Conservation (phyloP, 2,329 filamentous ascomycete genomes). For the Colletotrichum caudatum region DNA sequence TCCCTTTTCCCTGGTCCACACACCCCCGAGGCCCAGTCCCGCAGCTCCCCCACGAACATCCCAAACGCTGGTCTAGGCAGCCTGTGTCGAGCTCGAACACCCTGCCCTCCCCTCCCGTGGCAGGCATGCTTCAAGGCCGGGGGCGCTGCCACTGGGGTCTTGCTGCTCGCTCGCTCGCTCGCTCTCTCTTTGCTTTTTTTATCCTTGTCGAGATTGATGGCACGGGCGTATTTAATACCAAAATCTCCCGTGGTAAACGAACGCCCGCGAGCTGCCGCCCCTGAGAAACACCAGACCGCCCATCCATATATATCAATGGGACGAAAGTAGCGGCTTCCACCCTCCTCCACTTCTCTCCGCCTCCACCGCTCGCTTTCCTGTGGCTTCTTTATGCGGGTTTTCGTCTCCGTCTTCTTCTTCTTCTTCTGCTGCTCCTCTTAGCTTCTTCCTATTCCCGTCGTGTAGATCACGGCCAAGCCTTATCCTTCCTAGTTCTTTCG, state of each 20-base stretch:
- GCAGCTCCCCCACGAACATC: constrained; percentile 32
- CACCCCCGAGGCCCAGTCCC: constrained; percentile 1
- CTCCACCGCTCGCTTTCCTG: background rate
- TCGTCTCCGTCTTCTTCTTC: background rate
- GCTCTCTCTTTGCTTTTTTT: background rate
- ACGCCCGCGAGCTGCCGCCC: background rate
- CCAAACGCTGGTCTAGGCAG: constrained; percentile 38
- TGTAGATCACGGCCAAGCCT: constrained; percentile 31
- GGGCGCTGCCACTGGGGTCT: constrained; percentile 29
- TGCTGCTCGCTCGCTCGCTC: background rate
- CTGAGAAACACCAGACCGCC: background rate
- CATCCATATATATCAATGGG: constrained; percentile 33
- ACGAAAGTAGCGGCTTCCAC: constrained; percentile 27
- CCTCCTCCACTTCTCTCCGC: background rate
- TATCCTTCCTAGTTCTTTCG: background rate
- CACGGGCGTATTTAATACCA: constrained; percentile 11
- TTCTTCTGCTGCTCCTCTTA: background rate
- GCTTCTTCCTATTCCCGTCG: constrained; percentile 1
- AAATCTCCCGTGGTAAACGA: constrained; percentile 14
- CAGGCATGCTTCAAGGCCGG: constrained; percentile 34
- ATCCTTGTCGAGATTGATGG: background rate
- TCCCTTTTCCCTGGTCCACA: background rate
- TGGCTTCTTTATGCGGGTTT: background rate
- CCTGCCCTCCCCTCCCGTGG: constrained; percentile 27
- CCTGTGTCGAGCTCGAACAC: constrained; percentile 34